A percentile compares a stretch with the other conserved stretches of the same genome.
phyloP scores from a whole-genome alignment of 352 stramenopile genomes.

The Phytophthora sp. region DNA sequence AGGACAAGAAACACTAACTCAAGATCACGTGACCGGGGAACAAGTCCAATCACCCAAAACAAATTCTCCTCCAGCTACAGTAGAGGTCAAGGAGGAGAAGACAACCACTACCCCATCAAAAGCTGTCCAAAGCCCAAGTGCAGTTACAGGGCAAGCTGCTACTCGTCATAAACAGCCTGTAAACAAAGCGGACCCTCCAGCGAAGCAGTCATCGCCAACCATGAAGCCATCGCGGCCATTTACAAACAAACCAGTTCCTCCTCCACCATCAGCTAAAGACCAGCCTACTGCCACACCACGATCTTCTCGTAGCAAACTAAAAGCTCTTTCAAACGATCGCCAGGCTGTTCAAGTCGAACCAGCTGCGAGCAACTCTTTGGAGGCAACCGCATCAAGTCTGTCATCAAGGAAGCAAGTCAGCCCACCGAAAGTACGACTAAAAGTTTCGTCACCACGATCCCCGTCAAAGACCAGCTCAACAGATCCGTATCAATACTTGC shows the following conservation, averaged over 20 bases:
- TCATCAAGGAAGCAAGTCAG: background rate
- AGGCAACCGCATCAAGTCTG: background rate
- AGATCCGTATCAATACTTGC: slow-evolving; percentile 9
- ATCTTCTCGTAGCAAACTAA: slow-evolving; percentile 9
- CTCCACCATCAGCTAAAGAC: background rate
- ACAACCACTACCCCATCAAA: background rate
- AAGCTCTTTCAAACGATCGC: background rate
- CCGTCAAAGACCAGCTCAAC: slow-evolving; percentile 2
- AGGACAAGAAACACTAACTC: too few relatives aligned
- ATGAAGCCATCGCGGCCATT: slow-evolving; percentile 15
- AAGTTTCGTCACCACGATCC: slow-evolving; percentile 13
- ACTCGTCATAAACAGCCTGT: background rate
- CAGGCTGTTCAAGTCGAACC: background rate
- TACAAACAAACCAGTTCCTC: background rate
- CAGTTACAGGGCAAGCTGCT: background rate
- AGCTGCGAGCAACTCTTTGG: background rate
- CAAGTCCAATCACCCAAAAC: too few relatives aligned
- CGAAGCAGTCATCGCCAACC: background rate
- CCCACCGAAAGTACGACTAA: slow-evolving; percentile 2
- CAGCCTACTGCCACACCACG: background rate
- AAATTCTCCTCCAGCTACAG: background rate
- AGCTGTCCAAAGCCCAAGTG: background rate
- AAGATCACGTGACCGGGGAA: too few relatives aligned
- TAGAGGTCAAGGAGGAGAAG: background rate
- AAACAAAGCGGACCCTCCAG: background rate